phyloP scores from a whole-genome alignment of 208 protist species.

The Leishmania tarentolae region DNA sequence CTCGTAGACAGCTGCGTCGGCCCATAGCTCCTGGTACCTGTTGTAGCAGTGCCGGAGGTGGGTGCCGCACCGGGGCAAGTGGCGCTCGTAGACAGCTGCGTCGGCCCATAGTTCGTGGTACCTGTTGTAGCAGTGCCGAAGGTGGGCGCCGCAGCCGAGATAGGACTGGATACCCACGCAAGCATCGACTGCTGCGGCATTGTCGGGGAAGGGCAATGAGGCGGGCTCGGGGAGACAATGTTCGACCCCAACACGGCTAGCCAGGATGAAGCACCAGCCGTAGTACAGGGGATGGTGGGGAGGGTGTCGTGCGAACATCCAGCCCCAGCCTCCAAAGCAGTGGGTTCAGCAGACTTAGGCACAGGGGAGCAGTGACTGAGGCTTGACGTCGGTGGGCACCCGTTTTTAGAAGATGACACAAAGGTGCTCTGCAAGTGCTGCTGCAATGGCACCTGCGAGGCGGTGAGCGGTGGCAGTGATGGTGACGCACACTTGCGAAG shows the following conservation, averaged over 20 bases:
- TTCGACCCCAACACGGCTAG: neutral
- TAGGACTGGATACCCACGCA: neutral
- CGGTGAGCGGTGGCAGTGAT: conserved; percentile 7
- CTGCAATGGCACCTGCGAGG: neutral
- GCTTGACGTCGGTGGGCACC: neutral
- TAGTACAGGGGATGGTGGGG: neutral
- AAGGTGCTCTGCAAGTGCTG: neutral
- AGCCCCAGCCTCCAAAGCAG: neutral
- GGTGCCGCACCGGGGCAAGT: no score
- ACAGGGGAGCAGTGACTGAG: neutral
- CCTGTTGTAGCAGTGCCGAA: neutral
- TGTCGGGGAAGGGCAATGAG: neutral
- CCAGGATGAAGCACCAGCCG: neutral
- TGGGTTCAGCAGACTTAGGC: neutral
- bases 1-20: neutral
- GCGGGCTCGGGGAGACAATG: neutral
- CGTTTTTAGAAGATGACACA: neutral
- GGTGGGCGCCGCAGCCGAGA: neutral
- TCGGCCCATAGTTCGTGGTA: no score
- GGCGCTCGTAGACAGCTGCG: neutral
- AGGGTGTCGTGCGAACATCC: neutral
- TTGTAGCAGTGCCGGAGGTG: neutral
- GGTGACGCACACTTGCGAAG: neutral
- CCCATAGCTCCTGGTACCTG: no score
- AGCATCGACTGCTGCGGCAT: neutral